Evolutionary conservation across 2,329 filamentous ascomycete species (phyloP).

Genomic region (Pseudogymnoascus sp.): DNA sequence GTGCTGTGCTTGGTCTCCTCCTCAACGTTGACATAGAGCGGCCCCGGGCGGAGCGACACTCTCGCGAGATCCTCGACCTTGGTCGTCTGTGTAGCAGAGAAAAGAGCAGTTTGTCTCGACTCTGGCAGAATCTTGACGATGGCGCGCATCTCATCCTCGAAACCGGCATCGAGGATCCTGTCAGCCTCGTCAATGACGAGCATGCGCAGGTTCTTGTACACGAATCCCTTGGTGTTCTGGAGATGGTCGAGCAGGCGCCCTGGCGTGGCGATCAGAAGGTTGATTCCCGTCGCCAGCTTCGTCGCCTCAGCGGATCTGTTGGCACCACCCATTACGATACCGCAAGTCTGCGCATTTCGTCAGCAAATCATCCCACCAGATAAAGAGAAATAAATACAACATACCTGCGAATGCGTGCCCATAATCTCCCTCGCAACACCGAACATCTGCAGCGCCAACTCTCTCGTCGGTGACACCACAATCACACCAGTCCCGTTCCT

Average conservation of each 20-base stretch:
- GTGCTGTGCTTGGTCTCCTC: slow-evolving; percentile 83
- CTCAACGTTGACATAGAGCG: slow-evolving; percentile 95
- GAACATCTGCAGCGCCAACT: slow-evolving; percentile 92
- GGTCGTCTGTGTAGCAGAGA: slow-evolving; percentile 95
- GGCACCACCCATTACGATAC: slow-evolving; percentile 92
- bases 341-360: slow-evolving; percentile 55
- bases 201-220: slow-evolving; percentile 87
- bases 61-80: slow-evolving; percentile 96
- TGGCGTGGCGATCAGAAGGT: slow-evolving; percentile 87
- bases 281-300: slow-evolving; percentile 90
- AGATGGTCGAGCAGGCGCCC: slow-evolving; percentile 89
- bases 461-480: slow-evolving; percentile 85
- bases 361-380: not conserved
- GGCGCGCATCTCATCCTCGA: slow-evolving; percentile 96
- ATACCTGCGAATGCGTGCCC: slow-evolving; percentile 72
- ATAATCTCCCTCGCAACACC: slow-evolving; percentile 90
- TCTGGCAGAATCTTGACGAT: slow-evolving; percentile 92
- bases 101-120: slow-evolving; percentile 91
- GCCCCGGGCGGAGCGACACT: slow-evolving; percentile 84
- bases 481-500: slow-evolving; percentile 89
- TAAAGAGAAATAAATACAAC: not conserved
- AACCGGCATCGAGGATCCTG: slow-evolving; percentile 91
- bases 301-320: slow-evolving; percentile 86
- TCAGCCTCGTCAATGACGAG: slow-evolving; percentile 96
- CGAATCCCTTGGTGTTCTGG: slow-evolving; percentile 81